Conservation (phyloP, 1,284 basidiomycete genomes). For the Ceratobasidium sp. region DNA sequence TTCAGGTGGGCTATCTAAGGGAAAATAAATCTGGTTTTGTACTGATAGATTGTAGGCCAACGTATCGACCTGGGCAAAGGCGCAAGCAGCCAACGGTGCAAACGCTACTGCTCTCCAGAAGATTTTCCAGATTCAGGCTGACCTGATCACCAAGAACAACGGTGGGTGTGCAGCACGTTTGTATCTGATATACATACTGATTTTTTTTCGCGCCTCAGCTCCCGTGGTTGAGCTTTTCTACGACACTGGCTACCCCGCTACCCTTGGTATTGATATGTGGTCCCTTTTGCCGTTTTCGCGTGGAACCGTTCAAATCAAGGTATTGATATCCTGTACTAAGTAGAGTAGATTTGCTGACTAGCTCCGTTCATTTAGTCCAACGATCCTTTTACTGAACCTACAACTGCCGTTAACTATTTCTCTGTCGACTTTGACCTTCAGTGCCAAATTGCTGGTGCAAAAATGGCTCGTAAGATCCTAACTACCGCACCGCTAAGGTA, state of each 20-base stretch:
- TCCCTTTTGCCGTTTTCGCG: slow-evolving; percentile 68
- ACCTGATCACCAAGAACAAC: slow-evolving; percentile 63
- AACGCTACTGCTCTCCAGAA: slow-evolving; percentile 60
- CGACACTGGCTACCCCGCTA: slow-evolving; percentile 62
- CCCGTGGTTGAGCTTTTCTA: slow-evolving; percentile 61
- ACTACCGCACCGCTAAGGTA: slow-evolving; percentile 57
- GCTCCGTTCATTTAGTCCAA: slow-evolving; percentile 55
- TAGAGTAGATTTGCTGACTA: background rate
- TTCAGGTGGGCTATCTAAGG: slow-evolving; percentile 50
- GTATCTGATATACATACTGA: slow-evolving; percentile 38
- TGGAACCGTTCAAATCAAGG: slow-evolving; percentile 65
- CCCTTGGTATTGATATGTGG: slow-evolving; percentile 66
- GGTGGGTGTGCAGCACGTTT: slow-evolving; percentile 52
- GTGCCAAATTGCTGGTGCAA: slow-evolving; percentile 65
- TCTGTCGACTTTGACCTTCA: slow-evolving; percentile 64
- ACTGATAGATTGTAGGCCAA: slow-evolving; percentile 53
- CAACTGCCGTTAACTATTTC: slow-evolving; percentile 66
- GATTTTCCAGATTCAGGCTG: slow-evolving; percentile 62
- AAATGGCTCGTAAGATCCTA: slow-evolving; percentile 64
- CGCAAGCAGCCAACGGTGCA: slow-evolving; percentile 60
- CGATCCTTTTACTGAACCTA: slow-evolving; percentile 64
- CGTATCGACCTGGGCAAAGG: slow-evolving; percentile 59
- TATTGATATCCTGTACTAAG: slow-evolving; percentile 51
- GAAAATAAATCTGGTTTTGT: slow-evolving; percentile 49
- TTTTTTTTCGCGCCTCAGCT: slow-evolving; percentile 54